Evolutionary conservation across 2,329 filamentous ascomycete genomes (phyloP), one percentile per base, ranked within the genome.

Genomic region (Paecilomyces sp.): DNA sequence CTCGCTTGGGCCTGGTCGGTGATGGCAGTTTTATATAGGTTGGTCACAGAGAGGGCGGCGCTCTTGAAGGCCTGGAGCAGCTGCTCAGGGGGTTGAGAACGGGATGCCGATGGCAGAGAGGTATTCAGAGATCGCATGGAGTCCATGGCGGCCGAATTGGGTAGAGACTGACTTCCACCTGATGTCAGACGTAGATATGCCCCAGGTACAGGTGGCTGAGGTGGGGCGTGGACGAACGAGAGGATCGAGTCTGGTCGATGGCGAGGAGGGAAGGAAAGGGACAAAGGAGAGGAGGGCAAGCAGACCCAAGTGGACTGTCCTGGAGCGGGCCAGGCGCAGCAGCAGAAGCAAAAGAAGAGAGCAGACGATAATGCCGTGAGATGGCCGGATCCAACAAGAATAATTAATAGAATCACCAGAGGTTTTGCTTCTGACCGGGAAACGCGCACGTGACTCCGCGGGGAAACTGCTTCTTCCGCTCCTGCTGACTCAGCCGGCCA

Each of bases 41-140:
- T 96, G 55, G 94, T 97, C 58, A 97, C 92, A 5, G 92, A 96
- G 34, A 97, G 82, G 22, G 94, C 94, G 34, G 94, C 94, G 15
- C 89, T 87, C 75, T 92, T 94, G 82, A 99, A 99, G 60, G 91
- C 88, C 67, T 93, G 88, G 60, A 97, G 85, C 55, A 97, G 85
- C 70, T 80, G 74, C 67, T 81, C 79, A 2, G 78, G 75, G 52
- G 79, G 78, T 60, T 79, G 77, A 56, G 73, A 72, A 60, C 74
- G 81, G 65, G 79, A 72, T 41, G 80, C 77, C 13, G 80, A 79
- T 61, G 85, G 85, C 60, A 87, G 74, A 56, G 84, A 86, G 31
- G 81, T 85, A 64, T 86, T 85, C 54, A 87, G 76, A 59, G 82
- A 84, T 68, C 82, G 79, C 83, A 87, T 86, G 57, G 84, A 86